phyloP scores from a whole-genome alignment of 352 stramenopile genomes.

The Pythium utonaiense region DNA sequence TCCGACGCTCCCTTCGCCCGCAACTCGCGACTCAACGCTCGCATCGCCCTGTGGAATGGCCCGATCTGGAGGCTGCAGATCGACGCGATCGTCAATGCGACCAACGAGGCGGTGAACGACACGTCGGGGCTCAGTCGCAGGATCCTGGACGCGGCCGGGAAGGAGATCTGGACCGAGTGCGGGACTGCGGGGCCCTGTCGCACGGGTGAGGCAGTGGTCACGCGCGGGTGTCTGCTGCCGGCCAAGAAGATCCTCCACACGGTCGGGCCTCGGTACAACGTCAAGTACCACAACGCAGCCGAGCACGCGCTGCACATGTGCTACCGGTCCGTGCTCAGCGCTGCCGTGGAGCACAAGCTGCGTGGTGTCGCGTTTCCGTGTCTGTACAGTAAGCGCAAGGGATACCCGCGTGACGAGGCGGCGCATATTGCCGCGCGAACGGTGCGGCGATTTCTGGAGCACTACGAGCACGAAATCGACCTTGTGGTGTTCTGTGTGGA shows the following conservation, averaged over 20 bases:
- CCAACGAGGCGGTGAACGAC: constrained; percentile 68
- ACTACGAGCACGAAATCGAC: constrained; percentile 55
- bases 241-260: constrained; percentile 77
- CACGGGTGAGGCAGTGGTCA: constrained; percentile 82
- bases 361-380: constrained; percentile 68
- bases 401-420: constrained; percentile 75
- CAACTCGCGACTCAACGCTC: constrained; percentile 36
- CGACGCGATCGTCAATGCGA: constrained; percentile 79
- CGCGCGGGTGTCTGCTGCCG: constrained; percentile 64
- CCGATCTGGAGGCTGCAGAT: constrained; percentile 48
- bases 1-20: not conserved
- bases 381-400: constrained; percentile 71
- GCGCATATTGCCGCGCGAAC: constrained; percentile 68
- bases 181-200: constrained; percentile 51
- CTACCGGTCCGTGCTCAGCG: constrained; percentile 60
- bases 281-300: constrained; percentile 69
- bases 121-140: constrained; percentile 54
- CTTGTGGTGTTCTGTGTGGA: constrained; percentile 68
- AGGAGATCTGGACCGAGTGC: constrained; percentile 75
- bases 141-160: constrained; percentile 66
- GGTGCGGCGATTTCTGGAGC: constrained; percentile 76
- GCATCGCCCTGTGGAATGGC: constrained; percentile 54
- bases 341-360: constrained; percentile 63
- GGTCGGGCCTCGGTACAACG: constrained; percentile 80
- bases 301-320: constrained; percentile 82